Conservation (phyloP, 139 green algal genomes). For the Ettlia oleoabundans region DNA sequence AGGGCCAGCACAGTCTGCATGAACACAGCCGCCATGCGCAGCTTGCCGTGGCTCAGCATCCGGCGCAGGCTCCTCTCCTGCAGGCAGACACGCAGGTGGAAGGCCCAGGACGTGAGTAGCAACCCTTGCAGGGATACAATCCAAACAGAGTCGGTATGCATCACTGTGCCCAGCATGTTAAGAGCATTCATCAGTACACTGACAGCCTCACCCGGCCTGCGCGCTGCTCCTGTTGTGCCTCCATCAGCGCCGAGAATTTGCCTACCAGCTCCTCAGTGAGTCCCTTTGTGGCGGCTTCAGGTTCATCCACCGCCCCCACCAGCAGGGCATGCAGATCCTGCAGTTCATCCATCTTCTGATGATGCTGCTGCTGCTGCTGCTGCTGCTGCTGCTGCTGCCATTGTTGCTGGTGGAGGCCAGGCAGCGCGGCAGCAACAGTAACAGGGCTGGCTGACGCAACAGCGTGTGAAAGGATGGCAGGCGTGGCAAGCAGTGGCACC, state of each 20-base stretch:
- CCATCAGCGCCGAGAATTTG: not conserved
- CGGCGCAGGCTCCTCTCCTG: slow-evolving; percentile 4
- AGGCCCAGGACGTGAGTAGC: no score
- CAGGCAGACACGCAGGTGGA: not conserved
- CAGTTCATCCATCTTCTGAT: not conserved
- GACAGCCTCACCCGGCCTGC: slow-evolving; percentile 2
- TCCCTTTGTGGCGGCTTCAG: not conserved
- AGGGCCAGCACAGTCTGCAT: not conserved
- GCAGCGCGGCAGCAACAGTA: no score
- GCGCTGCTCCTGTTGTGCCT: not conserved
- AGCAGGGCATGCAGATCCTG: not conserved
- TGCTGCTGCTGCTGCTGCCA: no score
- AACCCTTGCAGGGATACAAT: no score
- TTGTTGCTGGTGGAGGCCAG: no score
- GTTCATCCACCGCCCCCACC: not conserved
- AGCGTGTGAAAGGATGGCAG: no score
- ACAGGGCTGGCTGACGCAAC: no score
- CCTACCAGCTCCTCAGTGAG: not conserved
- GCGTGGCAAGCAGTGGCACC: no score
- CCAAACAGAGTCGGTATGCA: no score
- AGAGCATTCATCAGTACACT: no score
- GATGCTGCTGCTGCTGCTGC: no score
- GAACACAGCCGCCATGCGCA: not conserved
- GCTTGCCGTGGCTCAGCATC: not conserved
- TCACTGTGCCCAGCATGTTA: no score